phyloP scores from a whole-genome alignment of 371 early-diverging fungal species.

The Actinomortierella wolfii region DNA sequence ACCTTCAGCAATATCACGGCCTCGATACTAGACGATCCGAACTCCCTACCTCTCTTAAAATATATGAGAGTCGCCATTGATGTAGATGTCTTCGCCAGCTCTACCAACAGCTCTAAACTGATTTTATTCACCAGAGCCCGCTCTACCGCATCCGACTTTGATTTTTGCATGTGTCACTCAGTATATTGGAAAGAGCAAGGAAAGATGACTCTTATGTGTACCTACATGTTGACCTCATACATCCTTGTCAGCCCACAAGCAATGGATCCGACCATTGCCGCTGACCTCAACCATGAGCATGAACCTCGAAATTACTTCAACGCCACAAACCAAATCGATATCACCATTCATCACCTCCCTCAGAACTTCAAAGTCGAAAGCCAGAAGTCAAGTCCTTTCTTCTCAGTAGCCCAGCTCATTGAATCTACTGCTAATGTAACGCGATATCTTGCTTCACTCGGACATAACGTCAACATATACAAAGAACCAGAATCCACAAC shows the following conservation, averaged over 20 bases:
- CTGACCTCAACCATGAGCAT: background rate
- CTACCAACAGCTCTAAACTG: background rate
- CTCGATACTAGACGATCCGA: conserved; percentile 7
- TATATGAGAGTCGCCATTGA: conserved; percentile 5
- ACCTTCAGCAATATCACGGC: conserved; percentile 7
- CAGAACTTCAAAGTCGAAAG: no score
- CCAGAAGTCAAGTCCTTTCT: background rate
- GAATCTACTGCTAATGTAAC: conserved; percentile 8
- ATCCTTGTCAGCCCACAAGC: conserved; percentile 2
- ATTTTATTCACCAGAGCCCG: background rate
- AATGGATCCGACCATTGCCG: background rate
- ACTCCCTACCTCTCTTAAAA: conserved; percentile 7
- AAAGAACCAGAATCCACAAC: no score
- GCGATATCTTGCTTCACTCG: conserved; percentile 7
- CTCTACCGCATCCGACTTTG: background rate
- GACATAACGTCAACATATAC: conserved; percentile 7
- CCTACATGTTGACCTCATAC: background rate
- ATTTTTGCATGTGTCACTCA: conserved; percentile 5
- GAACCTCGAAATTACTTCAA: background rate
- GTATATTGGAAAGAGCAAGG: background rate
- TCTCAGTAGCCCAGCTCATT: conserved; percentile 2
- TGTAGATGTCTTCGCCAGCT: background rate
- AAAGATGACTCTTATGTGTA: conserved; percentile 4
- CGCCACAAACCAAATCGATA: background rate
- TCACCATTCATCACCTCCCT: conserved; percentile 4